These are phyloP conservation scores for Bondarzewia mesenterica DNA, from an alignment of 1,284 basidiomycete species.

Conservation along the genomic window DNA sequence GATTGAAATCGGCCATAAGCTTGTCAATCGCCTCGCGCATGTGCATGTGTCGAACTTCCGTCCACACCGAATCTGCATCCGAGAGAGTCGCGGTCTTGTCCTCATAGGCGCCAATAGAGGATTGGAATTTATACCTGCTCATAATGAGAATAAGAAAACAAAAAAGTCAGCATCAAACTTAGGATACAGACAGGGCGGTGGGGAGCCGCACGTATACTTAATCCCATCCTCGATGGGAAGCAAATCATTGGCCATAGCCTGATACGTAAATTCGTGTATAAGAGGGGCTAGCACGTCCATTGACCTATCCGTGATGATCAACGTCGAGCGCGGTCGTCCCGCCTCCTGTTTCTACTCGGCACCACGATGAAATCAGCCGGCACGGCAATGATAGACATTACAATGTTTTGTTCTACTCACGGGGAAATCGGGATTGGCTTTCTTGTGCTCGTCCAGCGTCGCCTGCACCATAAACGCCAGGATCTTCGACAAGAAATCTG, in stretches of 20 bases:
- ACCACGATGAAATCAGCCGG: not conserved
- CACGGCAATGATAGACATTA: too few species aligned
- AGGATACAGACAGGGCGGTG: not conserved
- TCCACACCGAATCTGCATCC: constrained; percentile 89
- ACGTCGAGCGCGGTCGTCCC: constrained; percentile 66
- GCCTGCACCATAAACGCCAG: constrained; percentile 79
- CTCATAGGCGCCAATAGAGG: constrained; percentile 74
- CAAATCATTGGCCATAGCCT: constrained; percentile 97
- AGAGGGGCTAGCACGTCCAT: constrained; percentile 92
- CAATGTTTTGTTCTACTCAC: too few species aligned
- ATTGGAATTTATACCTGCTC: constrained; percentile 80
- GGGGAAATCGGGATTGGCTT: constrained; percentile 78
- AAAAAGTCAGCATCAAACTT: not conserved
- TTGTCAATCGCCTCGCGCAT: constrained; percentile 98
- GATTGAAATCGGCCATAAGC: constrained; percentile 91
- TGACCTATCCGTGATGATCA: constrained; percentile 91
- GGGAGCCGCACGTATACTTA: constrained; percentile 67
- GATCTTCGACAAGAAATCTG: constrained; percentile 69
- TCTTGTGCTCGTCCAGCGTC: constrained; percentile 81
- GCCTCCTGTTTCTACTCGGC: constrained; percentile 55
- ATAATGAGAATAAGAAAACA: not conserved
- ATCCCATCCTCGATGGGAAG: constrained; percentile 82
- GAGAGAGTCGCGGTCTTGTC: constrained; percentile 80
- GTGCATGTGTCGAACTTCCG: constrained; percentile 90
- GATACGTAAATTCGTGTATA: constrained; percentile 97